Base-by-base conservation (phyloP, 495 filamentous ascomycete species). In the Stereocaulon alpinum region DNA sequence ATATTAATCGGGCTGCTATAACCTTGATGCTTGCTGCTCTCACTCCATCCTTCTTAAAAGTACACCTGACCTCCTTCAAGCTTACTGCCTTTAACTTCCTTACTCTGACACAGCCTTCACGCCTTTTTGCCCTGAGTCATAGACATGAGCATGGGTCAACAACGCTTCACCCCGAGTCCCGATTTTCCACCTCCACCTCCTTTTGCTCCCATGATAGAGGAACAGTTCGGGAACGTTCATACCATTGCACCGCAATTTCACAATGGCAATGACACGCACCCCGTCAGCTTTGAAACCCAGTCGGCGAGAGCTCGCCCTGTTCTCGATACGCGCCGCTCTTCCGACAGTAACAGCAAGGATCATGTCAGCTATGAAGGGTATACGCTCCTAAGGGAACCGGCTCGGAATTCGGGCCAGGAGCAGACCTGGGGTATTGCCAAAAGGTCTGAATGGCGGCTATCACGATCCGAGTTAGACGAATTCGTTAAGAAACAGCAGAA, bases 381-480 rank as follows among this genome's bases (percentile, higher is more conserved):
- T 43, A 53, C 30, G 15, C 27, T 60, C 40, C 15, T 48, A 17
- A 60, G 50, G 29, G 11, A 44, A 0, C 18, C 44, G 11, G 34
- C 14, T 17, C 37, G 43, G 54, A 37, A 20, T 20, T 10, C 14
- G 24, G 32, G 45, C 9, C 18, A 58, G 32, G 40, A 50, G 15
- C 34, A 20, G 40, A 54, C 40, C 5, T 67, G 63, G 63, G 44
- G 27, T 14, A 20, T 54, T 9, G 54, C 50, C 49, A 56, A 54
- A 27, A 60, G 56, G 32, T 30, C 40, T 11, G 43, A 42, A 55
- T 55, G 58, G 60, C 57, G n/a, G 9, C 37, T 56, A 18, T 44
- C 44, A 24, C 60, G 63, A 48, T 37, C 22, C 11, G 63, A 65
- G 17, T 56, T 67, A 11, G 50, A 44, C 20, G 55, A 59, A 9